Conservation (phyloP, 169 alveolate genomes). For the Eimeria zaria region DNA sequence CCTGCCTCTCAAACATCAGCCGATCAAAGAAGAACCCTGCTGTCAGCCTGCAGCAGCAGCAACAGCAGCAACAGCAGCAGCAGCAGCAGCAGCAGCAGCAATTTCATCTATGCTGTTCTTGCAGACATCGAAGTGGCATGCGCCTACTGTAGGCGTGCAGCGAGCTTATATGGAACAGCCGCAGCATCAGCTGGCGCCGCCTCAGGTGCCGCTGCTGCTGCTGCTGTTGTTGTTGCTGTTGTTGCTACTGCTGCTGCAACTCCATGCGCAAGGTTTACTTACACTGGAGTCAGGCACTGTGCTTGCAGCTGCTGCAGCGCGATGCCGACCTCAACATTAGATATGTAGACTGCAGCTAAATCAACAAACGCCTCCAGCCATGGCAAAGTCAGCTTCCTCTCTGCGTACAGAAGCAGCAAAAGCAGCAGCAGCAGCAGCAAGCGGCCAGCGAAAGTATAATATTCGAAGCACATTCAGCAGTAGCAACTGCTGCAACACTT, state of each 20-base stretch:
- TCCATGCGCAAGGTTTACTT: neutral
- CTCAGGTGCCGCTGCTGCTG: neutral
- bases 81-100: neutral
- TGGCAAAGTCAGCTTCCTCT: neutral
- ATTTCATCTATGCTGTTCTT: neutral
- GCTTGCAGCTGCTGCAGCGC: conserved; percentile 37
- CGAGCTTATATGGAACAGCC: neutral
- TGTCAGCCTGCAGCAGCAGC: conserved; percentile 39
- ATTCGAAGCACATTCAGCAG: neutral
- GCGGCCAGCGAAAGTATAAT: neutral
- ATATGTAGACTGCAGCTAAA: neutral
- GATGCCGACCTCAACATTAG: conserved; percentile 22
- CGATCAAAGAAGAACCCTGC: conserved; percentile 30
- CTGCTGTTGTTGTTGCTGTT: neutral
- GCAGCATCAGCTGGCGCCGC: neutral
- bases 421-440: conserved; percentile 35
- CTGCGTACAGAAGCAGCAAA: conserved; percentile 4
- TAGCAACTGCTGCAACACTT: neutral
- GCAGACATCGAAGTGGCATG: neutral
- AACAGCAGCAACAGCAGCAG: neutral
- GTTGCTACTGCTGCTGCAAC: conserved; percentile 32
- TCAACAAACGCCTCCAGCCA: conserved; percentile 51
- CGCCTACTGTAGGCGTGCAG: neutral
- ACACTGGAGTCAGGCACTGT: conserved; percentile 40
- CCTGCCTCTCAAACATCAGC: conserved; percentile 25